Base-by-base conservation (phyloP, 2,329 filamentous ascomycete species). In the Colletotrichum higginsianum region DNA sequence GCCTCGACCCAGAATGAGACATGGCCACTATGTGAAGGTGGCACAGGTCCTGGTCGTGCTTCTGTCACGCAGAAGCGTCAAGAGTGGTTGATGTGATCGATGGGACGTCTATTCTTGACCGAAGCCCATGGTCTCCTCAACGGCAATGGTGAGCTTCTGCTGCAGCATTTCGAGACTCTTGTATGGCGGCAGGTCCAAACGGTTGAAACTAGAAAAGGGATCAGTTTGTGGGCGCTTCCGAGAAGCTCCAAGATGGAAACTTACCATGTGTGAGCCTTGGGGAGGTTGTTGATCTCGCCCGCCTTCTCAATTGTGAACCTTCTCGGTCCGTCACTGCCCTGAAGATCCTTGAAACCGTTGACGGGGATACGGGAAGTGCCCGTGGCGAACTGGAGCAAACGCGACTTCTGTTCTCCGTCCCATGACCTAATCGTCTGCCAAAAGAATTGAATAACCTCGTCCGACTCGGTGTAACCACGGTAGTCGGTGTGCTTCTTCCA, bases 401-500 rank as follows among this genome's bases (percentile, higher is more conserved):
- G 92, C 65, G 94, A 98, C 86, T 99, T 99, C 83, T 99, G 96
- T 83, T 99, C 96, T 38, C 96, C 95, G 81, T 99, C 96, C 96
- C 96, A 99, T 73, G 91, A 94, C 75, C 96, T 92, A 75, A 99
- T 96, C 73, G 93, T 96, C 87, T 98, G 95, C 96, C 96, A 99
- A 89, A 99, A 99, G 86, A 97, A 95, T 82, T 97, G 94, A 75
- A 99, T 96, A 35, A 99, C 96, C 79, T 98, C 94, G 78, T 99
- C 96, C 68, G 92, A 95, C 84, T 99, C 96, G 12, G 97, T 98
- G 88, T 99, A 99, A 66, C 96, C 96, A 77, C 96, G 93, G 84
- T 99, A 99, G 80, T 99, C 96, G 57, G 96, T 99, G 85, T 99
- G 96, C 87, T 99, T 99, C 92, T 99, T 98, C 96, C 96, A 99